Percentiles rank a stretch among this genome's conserved stretches.
phyloP scores from a whole-genome alignment of 305 asterid species.

The Rubia peregrina region DNA sequence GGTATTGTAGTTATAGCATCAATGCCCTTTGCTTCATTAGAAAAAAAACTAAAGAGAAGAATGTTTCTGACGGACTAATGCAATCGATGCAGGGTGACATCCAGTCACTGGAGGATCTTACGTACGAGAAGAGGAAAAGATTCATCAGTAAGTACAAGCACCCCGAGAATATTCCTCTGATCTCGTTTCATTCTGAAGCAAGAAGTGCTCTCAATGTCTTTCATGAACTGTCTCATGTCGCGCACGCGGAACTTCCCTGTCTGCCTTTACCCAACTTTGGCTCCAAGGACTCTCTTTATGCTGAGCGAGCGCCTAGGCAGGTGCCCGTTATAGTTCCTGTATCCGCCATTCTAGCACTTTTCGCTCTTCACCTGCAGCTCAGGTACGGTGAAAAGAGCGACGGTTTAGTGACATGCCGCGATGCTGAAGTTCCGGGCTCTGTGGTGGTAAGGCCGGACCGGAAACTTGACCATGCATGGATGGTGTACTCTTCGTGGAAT shows the following conservation, averaged over 20 bases:
- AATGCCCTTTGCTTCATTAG: neutral
- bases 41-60: neutral
- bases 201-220: slow-evolving; percentile 56
- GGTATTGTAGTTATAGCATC: no score
- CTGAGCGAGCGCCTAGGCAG: slow-evolving; percentile 33
- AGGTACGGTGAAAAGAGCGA: slow-evolving; percentile 94
- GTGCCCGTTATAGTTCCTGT: slow-evolving; percentile 76
- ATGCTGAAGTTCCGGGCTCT: slow-evolving; percentile 94
- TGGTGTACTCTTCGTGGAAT: slow-evolving; percentile 78
- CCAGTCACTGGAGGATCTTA: slow-evolving; percentile 74
- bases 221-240: slow-evolving; percentile 75
- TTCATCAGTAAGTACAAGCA: slow-evolving; percentile 59
- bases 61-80: neutral
- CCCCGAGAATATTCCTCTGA: slow-evolving; percentile 61
- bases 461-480: slow-evolving; percentile 89
- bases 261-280: slow-evolving; percentile 34
- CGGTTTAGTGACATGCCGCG: slow-evolving; percentile 85
- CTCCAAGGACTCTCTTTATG: slow-evolving; percentile 30
- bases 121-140: slow-evolving; percentile 70
- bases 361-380: slow-evolving; percentile 63
- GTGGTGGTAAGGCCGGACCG: slow-evolving; percentile 62
- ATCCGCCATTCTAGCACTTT: slow-evolving; percentile 65
- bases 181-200: slow-evolving; percentile 83
- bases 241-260: slow-evolving; percentile 85
- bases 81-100: slow-evolving; percentile 61